These are phyloP conservation scores for Colletotrichum sp. DNA, from an alignment of 2,329 filamentous ascomycete genomes.

Conservation along the genomic window DNA sequence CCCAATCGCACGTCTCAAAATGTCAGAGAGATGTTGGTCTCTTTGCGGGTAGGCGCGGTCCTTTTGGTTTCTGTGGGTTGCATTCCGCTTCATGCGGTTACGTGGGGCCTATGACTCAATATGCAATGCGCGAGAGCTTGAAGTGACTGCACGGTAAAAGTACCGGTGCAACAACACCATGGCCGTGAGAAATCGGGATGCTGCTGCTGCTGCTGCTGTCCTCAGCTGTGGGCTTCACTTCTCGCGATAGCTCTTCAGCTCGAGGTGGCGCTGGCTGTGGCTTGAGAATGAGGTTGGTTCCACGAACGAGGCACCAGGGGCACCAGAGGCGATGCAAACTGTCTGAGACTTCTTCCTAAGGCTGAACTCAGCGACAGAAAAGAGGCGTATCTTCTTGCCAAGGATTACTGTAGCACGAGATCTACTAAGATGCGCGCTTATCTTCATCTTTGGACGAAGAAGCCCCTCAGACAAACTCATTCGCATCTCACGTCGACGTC, in stretches of 20 bases:
- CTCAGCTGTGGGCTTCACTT: not conserved
- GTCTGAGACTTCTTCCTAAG: not conserved
- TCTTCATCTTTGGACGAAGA: not conserved
- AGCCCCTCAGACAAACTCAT: not conserved
- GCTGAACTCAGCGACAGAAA: not conserved
- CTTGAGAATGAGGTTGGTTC: not conserved
- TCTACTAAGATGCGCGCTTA: not conserved
- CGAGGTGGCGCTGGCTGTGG: not conserved
- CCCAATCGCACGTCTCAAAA: not conserved
- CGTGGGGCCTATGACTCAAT: not conserved
- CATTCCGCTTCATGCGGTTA: not conserved
- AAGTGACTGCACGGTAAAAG: not conserved
- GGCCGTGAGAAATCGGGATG: not conserved
- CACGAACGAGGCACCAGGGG: not conserved
- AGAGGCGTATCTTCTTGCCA: not conserved
- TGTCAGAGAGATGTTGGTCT: not conserved
- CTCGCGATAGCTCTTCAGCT: not conserved
- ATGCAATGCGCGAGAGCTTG: not conserved
- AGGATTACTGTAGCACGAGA: not conserved
- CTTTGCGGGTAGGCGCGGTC: not conserved
- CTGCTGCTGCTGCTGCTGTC: not conserved
- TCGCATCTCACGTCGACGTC: not conserved
- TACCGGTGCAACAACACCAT: not conserved
- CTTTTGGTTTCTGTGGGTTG: not conserved
- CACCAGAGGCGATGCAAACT: not conserved